phyloP scores from a whole-genome alignment of 371 early-diverging fungal species.

The Mortierella sp. region DNA sequence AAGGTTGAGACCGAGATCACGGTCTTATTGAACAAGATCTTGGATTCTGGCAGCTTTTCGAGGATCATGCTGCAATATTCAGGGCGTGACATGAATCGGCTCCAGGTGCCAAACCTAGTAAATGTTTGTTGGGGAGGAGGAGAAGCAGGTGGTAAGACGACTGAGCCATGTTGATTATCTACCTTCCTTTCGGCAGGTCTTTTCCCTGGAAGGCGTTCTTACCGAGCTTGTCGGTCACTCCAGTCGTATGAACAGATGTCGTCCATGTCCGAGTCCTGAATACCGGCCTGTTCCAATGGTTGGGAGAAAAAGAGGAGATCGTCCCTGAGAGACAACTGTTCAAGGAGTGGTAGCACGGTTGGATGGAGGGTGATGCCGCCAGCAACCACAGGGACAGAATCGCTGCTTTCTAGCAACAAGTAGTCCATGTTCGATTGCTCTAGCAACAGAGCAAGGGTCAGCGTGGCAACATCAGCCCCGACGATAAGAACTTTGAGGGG shows the following conservation, averaged over 20 bases:
- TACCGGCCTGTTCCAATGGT: constrained; percentile 36
- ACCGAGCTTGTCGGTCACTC: constrained; percentile 41
- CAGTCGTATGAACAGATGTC: constrained; percentile 27
- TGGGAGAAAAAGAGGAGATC: constrained; percentile 47
- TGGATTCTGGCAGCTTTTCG: constrained; percentile 38
- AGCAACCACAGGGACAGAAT: constrained; percentile 39
- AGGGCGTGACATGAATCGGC: constrained; percentile 37
- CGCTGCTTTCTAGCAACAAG: constrained; percentile 27
- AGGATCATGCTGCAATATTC: constrained; percentile 39
- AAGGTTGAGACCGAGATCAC: constrained; percentile 16
- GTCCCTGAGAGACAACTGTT: constrained; percentile 38
- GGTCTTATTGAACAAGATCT: constrained; percentile 30
- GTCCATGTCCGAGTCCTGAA: constrained; percentile 31
- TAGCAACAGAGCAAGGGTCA: constrained; percentile 34
- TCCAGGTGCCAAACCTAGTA: constrained; percentile 38
- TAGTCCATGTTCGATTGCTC: constrained; percentile 49
- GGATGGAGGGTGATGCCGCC: constrained; percentile 45
- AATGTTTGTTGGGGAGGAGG: no score
- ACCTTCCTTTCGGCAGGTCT: neutral
- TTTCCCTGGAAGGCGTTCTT: constrained; percentile 6
- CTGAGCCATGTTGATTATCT: neutral
- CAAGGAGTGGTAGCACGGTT: constrained; percentile 35
- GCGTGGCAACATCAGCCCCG: constrained; percentile 40
- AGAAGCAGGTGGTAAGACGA: neutral
- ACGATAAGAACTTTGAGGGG: constrained; percentile 34